Evolutionary conservation across 768 basidiomycete species (phyloP), one percentile per base, ranked within the genome.

Genomic region (Trametes cubensis): DNA sequence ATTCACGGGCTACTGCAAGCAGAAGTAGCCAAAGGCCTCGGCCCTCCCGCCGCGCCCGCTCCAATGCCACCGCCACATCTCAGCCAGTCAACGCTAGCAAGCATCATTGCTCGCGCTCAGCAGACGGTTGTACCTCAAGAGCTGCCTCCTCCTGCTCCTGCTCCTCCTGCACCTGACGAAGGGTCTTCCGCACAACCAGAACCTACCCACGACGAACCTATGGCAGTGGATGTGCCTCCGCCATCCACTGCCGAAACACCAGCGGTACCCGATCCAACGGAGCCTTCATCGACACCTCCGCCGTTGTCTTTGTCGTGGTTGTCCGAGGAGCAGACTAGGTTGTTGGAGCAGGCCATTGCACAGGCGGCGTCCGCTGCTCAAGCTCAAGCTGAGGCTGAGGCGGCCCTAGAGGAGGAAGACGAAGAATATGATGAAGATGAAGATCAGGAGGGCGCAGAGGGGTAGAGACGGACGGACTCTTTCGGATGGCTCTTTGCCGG

Each of bases 321-420:
- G 44, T 89, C 89, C 1, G 86, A 86, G 51, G 88, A 90, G 64
- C 90, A 91, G 72, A 80, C 87, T 4, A 82, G 79, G 61, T 72
- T 88, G 64, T 76, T 92, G 17, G 88, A 90, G 70, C 81, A 85
- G 63, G 89, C 89, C 0, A 90, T 92, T 51, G 85, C 87, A 26
- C 88, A 80, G 67, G 89, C 89, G 1, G 86, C 90, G 11, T 83
- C 83, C 39, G 87, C 87, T 34, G 89, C 89, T 0, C 88, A 89
- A 66, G 86, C 88, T 20, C 88, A 89, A 67, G 89, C 89, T 0
- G 89, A 91, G 65, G 90, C 89, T 0, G 88, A 91, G 65, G 88
- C 89, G 3, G 87, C 87, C 0, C 70, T 88, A 55, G 89, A 90
- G 70, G 89, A 89, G 67, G 85, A 88, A 62, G 85, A 87, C 11